phyloP scores from a whole-genome alignment of 768 basidiomycete species.

The Rhizopogon sp. region DNA sequence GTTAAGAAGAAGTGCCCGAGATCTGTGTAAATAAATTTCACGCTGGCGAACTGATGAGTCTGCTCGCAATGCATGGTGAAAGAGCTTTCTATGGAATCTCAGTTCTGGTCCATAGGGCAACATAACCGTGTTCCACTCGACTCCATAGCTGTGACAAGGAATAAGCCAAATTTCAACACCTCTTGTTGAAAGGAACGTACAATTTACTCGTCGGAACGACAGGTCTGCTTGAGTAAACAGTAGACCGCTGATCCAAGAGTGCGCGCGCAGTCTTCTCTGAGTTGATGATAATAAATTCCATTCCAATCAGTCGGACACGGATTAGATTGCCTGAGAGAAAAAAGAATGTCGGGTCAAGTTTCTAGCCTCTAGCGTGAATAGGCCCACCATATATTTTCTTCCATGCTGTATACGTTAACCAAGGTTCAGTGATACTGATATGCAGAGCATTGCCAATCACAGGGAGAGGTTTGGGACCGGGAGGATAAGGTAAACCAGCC shows the following conservation, averaged over 20 bases:
- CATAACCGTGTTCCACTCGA: conserved; percentile 18
- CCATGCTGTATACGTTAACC: conserved; percentile 29
- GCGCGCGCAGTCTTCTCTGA: conserved; percentile 2
- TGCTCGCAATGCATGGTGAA: conserved; percentile 9
- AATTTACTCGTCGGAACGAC: not conserved
- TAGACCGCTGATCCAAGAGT: conserved; percentile 1
- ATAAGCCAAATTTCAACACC: not conserved
- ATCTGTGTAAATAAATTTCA: conserved; percentile 5
- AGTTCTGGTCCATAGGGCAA: conserved; percentile 13
- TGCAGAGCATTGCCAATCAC: conserved; percentile 20
- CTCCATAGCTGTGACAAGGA: conserved; percentile 13
- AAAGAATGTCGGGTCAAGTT: not conserved
- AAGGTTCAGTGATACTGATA: conserved; percentile 20
- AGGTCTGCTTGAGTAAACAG: conserved; percentile 4
- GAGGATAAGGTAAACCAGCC: conserved; percentile 16
- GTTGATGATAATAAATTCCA: conserved; percentile 4
- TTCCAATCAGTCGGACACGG: not conserved
- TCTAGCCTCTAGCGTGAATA: not conserved
- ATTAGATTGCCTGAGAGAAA: not conserved
- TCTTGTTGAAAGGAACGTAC: not conserved
- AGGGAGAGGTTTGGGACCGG: conserved; percentile 24
- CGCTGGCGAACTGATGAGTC: conserved; percentile 10
- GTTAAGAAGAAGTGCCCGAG: conserved; percentile 4
- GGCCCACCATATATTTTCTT: conserved; percentile 24
- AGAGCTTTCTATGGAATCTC: conserved; percentile 13